Conservation (phyloP, 345 rosid species). For the Mercurialis annua region DNA sequence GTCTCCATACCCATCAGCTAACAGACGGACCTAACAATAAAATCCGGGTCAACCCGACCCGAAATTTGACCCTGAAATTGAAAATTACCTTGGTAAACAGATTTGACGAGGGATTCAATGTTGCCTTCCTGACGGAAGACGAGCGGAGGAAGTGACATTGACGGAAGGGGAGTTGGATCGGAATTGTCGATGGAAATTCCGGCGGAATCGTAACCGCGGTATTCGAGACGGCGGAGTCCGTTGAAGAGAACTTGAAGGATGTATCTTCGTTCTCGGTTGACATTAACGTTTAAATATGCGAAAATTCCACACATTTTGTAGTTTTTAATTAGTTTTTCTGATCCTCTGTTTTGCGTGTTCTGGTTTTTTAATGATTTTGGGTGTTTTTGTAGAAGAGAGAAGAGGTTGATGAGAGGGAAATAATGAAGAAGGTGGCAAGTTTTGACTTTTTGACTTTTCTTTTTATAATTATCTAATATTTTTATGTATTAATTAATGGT, state of each 20-base stretch:
- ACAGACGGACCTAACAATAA: neutral
- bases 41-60: conserved; percentile 4
- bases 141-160: conserved; percentile 39
- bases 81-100: conserved; percentile 65
- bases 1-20: neutral
- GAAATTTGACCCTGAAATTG: neutral
- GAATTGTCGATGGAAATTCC: conserved; percentile 78
- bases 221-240: conserved; percentile 94
- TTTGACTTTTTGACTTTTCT: conserved; percentile 17
- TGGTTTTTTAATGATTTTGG: too few relatives aligned
- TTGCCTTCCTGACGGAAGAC: conserved; percentile 91
- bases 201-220: conserved; percentile 93
- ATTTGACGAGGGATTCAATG: conserved; percentile 93
- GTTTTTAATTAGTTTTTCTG: neutral
- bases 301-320: conserved; percentile 86
- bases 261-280: conserved; percentile 62
- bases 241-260: conserved; percentile 89
- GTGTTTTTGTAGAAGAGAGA: neutral
- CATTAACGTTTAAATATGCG: conserved; percentile 81
- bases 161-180: neutral
- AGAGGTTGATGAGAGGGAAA: too few relatives aligned
- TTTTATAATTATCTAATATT: too few relatives aligned
- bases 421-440: conserved; percentile 7
- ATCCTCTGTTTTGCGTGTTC: neutral
- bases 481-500: too few relatives aligned